These are phyloP conservation scores for Penicillium decumbens DNA, from an alignment of 2,329 filamentous ascomycete species.

Conservation along the genomic window DNA sequence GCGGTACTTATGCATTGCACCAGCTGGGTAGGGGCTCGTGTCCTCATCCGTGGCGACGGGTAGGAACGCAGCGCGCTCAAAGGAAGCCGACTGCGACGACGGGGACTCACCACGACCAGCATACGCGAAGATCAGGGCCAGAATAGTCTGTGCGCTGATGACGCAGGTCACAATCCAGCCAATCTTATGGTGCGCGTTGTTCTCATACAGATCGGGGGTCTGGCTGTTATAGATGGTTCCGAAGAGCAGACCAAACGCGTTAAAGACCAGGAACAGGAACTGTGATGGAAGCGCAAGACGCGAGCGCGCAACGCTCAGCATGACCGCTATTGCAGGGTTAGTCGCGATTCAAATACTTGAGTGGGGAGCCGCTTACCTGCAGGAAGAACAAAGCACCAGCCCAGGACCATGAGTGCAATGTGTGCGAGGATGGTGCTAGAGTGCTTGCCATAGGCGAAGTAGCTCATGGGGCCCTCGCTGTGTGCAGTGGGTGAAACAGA, in stretches of 20 bases:
- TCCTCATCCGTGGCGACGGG: constrained; percentile 57
- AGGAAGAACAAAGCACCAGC: constrained; percentile 70
- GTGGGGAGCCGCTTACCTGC: constrained; percentile 52
- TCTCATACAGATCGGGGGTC: constrained; percentile 80
- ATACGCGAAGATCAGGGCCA: constrained; percentile 62
- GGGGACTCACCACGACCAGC: constrained; percentile 44
- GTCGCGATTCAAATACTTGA: background rate
- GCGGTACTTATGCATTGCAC: constrained; percentile 46
- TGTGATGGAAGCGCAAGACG: constrained; percentile 67
- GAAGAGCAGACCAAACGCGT: constrained; percentile 61
- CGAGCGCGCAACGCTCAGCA: constrained; percentile 79
- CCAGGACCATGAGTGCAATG: constrained; percentile 63
- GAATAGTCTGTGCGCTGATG: constrained; percentile 62
- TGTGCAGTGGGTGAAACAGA: constrained; percentile 13
- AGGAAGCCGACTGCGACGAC: constrained; percentile 24
- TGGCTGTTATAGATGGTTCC: constrained; percentile 70
- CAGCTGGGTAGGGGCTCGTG: constrained; percentile 42
- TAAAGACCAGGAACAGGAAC: constrained; percentile 60
- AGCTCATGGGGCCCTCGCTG: constrained; percentile 39
- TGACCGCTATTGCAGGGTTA: constrained; percentile 57
- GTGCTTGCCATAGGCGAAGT: constrained; percentile 42
- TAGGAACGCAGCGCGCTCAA: constrained; percentile 58
- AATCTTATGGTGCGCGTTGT: constrained; percentile 82
- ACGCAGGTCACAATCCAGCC: constrained; percentile 80
- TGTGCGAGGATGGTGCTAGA: constrained; percentile 59